These are phyloP conservation scores for Aspergillus conjunctus DNA, from an alignment of 495 filamentous ascomycete species.

Conservation along the genomic window DNA sequence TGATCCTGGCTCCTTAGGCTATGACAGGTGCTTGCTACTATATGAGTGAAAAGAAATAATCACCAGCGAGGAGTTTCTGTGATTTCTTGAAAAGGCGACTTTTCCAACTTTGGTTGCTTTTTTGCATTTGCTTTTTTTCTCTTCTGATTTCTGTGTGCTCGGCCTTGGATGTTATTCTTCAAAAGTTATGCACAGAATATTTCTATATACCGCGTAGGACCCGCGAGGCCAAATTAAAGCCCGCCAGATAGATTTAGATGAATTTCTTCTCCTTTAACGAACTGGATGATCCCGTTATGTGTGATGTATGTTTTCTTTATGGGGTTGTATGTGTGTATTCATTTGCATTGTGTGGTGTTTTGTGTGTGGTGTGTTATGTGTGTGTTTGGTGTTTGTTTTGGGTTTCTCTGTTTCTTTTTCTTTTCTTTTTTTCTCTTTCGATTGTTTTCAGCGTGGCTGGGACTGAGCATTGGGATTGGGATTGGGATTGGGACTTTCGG, in stretches of 20 bases:
- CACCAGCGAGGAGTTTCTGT: conserved; percentile 12
- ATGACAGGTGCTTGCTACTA: conserved; percentile 17
- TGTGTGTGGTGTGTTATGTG: conserved; percentile 29
- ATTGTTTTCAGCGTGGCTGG: conserved; percentile 11
- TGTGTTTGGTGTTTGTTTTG: conserved; percentile 26
- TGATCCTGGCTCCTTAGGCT: conserved; percentile 74
- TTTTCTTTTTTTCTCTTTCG: conserved; percentile 26
- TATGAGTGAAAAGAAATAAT: conserved; percentile 12
- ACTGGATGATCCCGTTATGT: conserved; percentile 40
- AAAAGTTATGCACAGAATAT: conserved; percentile 41
- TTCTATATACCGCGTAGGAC: conserved; percentile 42
- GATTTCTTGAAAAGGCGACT: conserved; percentile 17
- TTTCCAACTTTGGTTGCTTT: conserved; percentile 28
- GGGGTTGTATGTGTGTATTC: conserved; percentile 32
- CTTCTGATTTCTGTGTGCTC: conserved; percentile 11
- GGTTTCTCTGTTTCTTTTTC: conserved; percentile 26
- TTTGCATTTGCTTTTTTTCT: conserved; percentile 30
- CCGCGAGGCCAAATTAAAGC: conserved; percentile 27
- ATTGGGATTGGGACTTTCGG: conserved; percentile 12
- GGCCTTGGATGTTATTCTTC: conserved; percentile 27
- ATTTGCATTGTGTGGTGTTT: conserved; percentile 10
- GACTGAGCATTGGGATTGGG: conserved; percentile 12
- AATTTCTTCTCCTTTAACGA: conserved; percentile 40
- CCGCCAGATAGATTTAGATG: conserved; percentile 49
- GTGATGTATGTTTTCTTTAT: conserved; percentile 37